These are phyloP conservation scores for Euphorbia peplus DNA, from an alignment of 345 rosid species.

Conservation along the genomic window DNA sequence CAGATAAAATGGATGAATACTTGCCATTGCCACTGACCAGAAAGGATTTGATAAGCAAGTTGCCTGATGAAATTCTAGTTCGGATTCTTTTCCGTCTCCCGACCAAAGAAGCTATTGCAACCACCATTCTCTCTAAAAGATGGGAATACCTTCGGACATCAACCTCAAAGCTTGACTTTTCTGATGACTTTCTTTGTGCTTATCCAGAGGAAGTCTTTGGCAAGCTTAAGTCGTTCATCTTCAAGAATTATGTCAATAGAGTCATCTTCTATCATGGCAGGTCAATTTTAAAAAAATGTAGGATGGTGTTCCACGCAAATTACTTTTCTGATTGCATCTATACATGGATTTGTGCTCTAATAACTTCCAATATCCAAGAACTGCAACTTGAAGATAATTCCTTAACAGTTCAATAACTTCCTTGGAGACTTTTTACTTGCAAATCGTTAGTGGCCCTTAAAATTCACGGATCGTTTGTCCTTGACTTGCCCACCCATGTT, in stretches of 20 bases:
- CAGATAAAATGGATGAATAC: not conserved
- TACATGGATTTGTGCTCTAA: constrained; percentile 8
- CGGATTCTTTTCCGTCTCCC: constrained; percentile 7
- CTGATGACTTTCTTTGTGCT: not conserved
- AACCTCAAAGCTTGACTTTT: constrained; percentile 3
- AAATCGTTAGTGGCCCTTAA: not conserved
- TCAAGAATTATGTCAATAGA: not conserved
- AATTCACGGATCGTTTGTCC: not conserved
- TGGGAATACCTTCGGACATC: constrained; percentile 18
- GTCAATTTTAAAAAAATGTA: not conserved
- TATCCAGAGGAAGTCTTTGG: not conserved
- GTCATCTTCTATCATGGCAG: constrained; percentile 5
- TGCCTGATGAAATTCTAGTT: constrained; percentile 9
- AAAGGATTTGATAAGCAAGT: constrained; percentile 13
- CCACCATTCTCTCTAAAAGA: constrained; percentile 15
- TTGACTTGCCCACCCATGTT: constrained; percentile 3
- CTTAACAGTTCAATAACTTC: not conserved
- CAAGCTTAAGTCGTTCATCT: not conserved
- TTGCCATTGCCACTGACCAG: not conserved
- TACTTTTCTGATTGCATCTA: not conserved
- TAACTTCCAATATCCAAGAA: not conserved
- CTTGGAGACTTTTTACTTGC: constrained; percentile 3
- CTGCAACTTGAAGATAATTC: not conserved
- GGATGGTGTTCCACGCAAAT: not conserved
- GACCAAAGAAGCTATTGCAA: constrained; percentile 10